Base-by-base conservation (phyloP, 768 basidiomycete species). In the Tulasnella sp. region DNA sequence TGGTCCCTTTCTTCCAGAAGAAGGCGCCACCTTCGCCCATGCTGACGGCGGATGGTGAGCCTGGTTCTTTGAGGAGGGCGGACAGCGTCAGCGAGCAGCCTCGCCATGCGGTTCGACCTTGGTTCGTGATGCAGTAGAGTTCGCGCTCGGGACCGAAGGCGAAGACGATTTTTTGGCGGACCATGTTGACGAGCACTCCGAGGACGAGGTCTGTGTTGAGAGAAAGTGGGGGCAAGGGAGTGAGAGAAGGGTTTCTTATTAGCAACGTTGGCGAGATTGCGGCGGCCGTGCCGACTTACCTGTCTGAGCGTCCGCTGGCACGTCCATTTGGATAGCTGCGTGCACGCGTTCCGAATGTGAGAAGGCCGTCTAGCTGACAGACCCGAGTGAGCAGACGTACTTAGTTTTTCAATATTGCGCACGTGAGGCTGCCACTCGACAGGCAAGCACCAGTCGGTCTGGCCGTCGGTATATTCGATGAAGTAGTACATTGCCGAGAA, bases 81-180 rank as follows among this genome's bases (percentile, higher is more conserved):
- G 73, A 35, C 23, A 74, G 37, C 39, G 32, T 42, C 15, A 48
- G 51, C 23, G 32, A 35, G 20, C 40, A 74, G 13, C 46, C 44
- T 20, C 73, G 73, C 44, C 73, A 48, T 7, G 44, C 44, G 10
- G 51, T 48, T 32, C 44, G 73, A 6, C 61, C 61, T 35, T 67
- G 61, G 61, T 67, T 67, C 29, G 61, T 67, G 10, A 74, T 74
- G 73, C 73, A 74, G 73, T 74, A 74, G n/a, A 74, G 44, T 18
- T 48, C 73, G 26, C 51, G 44, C 18, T 48, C 40, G 29, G 73
- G 73, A 18, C 39, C 71, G 71, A 73, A 73, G 46, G 71, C 71
- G 46, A 73, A 73, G 40, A 73, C 39, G 39, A 73, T 48, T 11
- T 73, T 73, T 48, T 73, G 71, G 61, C 61, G 61, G 29, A 67